A percentile compares a stretch with the other conserved stretches of the same genome.
Conservation (phyloP, 495 filamentous ascomycete species). For the Ascodesmis nigricans region DNA sequence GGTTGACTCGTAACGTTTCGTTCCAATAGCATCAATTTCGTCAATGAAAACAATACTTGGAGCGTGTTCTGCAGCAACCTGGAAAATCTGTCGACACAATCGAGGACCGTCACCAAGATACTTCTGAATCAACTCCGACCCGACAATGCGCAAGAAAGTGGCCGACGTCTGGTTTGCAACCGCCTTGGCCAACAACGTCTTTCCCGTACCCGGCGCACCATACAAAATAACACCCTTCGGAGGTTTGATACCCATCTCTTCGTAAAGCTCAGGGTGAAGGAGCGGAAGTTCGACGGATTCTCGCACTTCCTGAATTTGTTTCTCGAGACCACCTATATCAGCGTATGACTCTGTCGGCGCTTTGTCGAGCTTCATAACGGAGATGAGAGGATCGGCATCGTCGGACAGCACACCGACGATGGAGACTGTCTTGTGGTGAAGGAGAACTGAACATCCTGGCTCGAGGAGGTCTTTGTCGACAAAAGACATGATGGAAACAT, state of each 20-base stretch:
- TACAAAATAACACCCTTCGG: conserved; percentile 99
- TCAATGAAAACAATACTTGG: conserved; percentile 99
- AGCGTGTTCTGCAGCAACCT: conserved; percentile 86
- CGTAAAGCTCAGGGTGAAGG: conserved; percentile 91
- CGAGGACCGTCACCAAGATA: conserved; percentile 93
- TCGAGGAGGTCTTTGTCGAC: conserved; percentile 98
- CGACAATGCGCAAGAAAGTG: conserved; percentile 94
- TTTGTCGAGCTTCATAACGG: conserved; percentile 99
- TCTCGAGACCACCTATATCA: conserved; percentile 89
- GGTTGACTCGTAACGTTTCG: conserved; percentile 94
- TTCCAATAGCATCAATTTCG: conserved; percentile 97
- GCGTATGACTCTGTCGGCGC: conserved; percentile 96
- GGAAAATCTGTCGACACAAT: conserved; percentile 90
- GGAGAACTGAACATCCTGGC: conserved; percentile 79
- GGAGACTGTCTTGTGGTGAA: conserved; percentile 95
- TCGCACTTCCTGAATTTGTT: conserved; percentile 91
- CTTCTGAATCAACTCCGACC: conserved; percentile 95
- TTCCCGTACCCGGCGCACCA: conserved; percentile 89
- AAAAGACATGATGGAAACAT: conserved; percentile 99
- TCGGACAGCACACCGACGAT: conserved; percentile 96
- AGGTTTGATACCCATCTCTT: conserved; percentile 99
- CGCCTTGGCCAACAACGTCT: conserved; percentile 91
- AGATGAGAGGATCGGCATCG: conserved; percentile 85
- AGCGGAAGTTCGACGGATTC: conserved; percentile 93
- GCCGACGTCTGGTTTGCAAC: conserved; percentile 97